phyloP scores from a whole-genome alignment of 2,329 filamentous ascomycete species.

The Ceratocystis colombiana region DNA sequence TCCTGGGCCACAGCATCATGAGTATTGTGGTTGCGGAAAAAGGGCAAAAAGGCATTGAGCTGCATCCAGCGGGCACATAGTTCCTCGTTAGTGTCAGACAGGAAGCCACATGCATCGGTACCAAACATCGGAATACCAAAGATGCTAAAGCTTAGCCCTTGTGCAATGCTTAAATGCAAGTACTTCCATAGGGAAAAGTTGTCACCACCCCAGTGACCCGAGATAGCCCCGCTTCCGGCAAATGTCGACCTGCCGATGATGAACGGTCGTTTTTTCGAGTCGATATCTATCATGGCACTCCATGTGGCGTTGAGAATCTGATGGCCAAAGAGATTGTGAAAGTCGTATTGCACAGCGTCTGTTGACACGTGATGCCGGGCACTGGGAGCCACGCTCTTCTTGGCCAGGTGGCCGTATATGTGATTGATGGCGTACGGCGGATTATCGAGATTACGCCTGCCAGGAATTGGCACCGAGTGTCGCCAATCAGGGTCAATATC shows the following conservation, averaged over 20 bases:
- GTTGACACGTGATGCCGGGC: constrained; percentile 56
- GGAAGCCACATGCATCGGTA: constrained; percentile 69
- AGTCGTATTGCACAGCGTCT: constrained; percentile 66
- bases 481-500: constrained; percentile 23
- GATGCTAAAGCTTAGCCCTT: constrained; percentile 62
- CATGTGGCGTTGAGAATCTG: constrained; percentile 66
- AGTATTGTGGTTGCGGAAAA: constrained; percentile 61
- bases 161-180: constrained; percentile 59
- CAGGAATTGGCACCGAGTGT: constrained; percentile 49
- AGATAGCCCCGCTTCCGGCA: too few species aligned
- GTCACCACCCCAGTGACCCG: too few species aligned
- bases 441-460: constrained; percentile 56
- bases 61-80: constrained; percentile 60
- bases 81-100: constrained; percentile 49
- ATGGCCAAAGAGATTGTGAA: constrained; percentile 69
- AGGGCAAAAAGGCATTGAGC: constrained; percentile 59
- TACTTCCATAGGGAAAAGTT: too few species aligned
- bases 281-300: constrained; percentile 53
- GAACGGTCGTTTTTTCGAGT: constrained; percentile 63
- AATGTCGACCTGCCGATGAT: constrained; percentile 38
- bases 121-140: constrained; percentile 62
- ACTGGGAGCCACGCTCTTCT: constrained; percentile 48
- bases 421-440: constrained; percentile 71
- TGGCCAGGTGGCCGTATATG: constrained; percentile 47
- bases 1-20: constrained; percentile 44